Evolutionary conservation across 768 basidiomycete species (phyloP), one percentile per base, ranked within the genome.

Genomic region (Lentinus brumalis): DNA sequence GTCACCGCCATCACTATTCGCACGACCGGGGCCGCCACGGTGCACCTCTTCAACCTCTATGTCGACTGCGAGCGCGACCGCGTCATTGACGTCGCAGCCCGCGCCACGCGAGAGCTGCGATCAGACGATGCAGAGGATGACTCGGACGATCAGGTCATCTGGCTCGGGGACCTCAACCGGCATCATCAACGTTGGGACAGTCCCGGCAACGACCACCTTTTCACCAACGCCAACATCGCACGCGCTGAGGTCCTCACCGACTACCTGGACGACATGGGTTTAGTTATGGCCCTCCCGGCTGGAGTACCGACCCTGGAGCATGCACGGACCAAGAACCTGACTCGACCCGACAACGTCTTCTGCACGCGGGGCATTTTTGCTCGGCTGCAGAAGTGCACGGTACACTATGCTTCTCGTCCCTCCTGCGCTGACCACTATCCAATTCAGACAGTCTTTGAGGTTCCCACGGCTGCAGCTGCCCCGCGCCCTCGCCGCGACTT

Each of bases 311-410:
- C 78, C 0, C 70, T 83, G 0, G 42, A 74, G 18, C 66, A 74
- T 0, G 49, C 40, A 0, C 50, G 30, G 1, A 71, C 77, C 0
- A 73, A 75, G 15, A 79, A 78, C 56, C 71, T 67, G 50, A 76
- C 76, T 5, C 52, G 76, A 10, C 72, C 74, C 4, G 79, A 83
- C 68, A 83, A 84, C 53, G 76, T 83, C 0, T 83, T 78, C 60
- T 61, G 66, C 32, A 62, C 74, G 5, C 40, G 50, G 0, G 39
- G n/a, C 56, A 0, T 47, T 75, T 0, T 30, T 57, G 0, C 63
- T 72, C 2, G 8, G 30, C 3, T 82, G 79, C 65, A 46, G 70
- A 9, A 68, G 69, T 1, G 38, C 54, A 2, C n/a, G n/a, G n/a
- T n/a, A n/a, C n/a, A n/a, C n/a, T 66, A 63, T 1, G 58, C 56